phyloP scores from a whole-genome alignment of 208 protist species.

The Porcisia hertigi region DNA sequence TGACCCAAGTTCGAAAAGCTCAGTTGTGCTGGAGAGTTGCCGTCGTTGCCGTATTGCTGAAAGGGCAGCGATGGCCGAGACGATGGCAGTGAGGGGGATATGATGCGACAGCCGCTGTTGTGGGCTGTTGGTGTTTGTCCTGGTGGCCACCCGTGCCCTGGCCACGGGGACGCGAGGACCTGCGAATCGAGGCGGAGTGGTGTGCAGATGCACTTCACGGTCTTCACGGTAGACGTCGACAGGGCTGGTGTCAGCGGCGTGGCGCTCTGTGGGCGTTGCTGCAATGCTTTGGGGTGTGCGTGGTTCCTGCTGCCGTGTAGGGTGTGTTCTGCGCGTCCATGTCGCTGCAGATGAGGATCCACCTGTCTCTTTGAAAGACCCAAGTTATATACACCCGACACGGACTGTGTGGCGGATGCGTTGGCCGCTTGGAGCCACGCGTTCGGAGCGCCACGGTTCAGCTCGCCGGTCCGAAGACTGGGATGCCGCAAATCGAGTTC shows the following conservation, averaged over 20 bases:
- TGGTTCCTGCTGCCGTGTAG: background rate
- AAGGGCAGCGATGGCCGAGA: slow-evolving; percentile 11
- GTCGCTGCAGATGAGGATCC: background rate
- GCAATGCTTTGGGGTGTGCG: background rate
- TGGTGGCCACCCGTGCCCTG: slow-evolving; percentile 2
- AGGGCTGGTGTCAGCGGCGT: slow-evolving; percentile 9
- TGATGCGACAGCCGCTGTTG: slow-evolving; percentile 11
- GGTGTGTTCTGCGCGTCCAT: slow-evolving; percentile 1
- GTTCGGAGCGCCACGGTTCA: slow-evolving; percentile 3
- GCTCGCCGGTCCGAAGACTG: slow-evolving; percentile 11
- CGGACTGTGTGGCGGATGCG: background rate
- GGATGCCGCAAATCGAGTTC: background rate
- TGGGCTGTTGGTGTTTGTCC: slow-evolving; percentile 9
- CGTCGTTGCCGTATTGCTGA: slow-evolving; percentile 15
- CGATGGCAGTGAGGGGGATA: slow-evolving; percentile 19
- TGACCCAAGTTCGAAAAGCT: slow-evolving; percentile 24
- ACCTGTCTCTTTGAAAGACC: background rate
- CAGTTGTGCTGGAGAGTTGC: slow-evolving; percentile 18
- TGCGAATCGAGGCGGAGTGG: slow-evolving; percentile 27
- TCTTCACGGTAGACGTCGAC: background rate
- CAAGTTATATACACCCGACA: background rate
- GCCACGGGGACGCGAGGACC: slow-evolving; percentile 25
- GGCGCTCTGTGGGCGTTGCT: background rate
- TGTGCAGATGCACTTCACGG: slow-evolving; percentile 10
- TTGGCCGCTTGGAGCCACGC: slow-evolving; percentile 2